Evolutionary conservation across 805 yeast species (phyloP).

Genomic region (Yarrowia sp.): DNA sequence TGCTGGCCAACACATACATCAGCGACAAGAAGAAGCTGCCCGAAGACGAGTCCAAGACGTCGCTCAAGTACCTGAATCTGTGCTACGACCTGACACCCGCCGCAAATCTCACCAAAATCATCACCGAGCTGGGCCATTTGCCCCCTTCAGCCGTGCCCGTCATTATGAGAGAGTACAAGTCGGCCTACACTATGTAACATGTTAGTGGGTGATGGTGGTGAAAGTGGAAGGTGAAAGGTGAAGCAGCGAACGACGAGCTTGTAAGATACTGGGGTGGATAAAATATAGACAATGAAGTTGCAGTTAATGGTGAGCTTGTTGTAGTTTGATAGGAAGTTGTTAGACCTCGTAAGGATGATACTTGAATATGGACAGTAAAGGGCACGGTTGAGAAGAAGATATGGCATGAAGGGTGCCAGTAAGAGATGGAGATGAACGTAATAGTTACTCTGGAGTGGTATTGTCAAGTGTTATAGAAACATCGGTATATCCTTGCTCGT

Average conservation of each 20-base stretch:
- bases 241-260: not conserved
- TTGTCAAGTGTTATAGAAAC: no score
- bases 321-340: no score
- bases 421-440: no score
- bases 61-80: conserved; percentile 76
- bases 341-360: no score
- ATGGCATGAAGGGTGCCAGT: no score
- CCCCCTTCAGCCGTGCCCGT: conserved; percentile 99
- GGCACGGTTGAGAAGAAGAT: no score
- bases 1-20: conserved; percentile 47
- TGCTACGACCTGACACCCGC: conserved; percentile 96
- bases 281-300: conserved; percentile 6
- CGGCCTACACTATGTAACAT: conserved; percentile 39
- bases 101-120: conserved; percentile 88
- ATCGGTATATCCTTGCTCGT: no score
- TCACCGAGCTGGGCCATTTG: conserved; percentile 93
- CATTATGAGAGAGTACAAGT: conserved; percentile 87
- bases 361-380: no score
- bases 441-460: no score
- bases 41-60: conserved; percentile 12
- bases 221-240: not conserved
- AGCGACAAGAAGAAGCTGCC: conserved; percentile 42
- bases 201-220: no score
- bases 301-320: no score
- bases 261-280: not conserved